phyloP scores from a whole-genome alignment of 805 yeast genomes.

The Metschnikowia proteae region DNA sequence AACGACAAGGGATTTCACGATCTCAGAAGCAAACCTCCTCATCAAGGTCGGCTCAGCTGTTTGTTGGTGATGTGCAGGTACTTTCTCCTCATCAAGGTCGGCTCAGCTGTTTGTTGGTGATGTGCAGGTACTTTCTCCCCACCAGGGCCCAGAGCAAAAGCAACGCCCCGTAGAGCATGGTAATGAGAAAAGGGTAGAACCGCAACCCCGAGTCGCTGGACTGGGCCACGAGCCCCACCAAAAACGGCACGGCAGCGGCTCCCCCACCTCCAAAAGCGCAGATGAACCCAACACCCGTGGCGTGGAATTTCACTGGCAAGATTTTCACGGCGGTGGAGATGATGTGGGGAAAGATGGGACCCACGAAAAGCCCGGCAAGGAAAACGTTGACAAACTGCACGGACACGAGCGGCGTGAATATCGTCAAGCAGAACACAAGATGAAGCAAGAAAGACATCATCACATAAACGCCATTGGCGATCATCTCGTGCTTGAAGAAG shows the following conservation, averaged over 20 bases:
- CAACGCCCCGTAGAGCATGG: constrained; percentile 23
- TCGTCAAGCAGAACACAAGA: constrained; percentile 29
- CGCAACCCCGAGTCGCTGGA: constrained; percentile 30
- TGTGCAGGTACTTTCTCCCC: constrained; percentile 1
- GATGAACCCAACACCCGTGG: constrained; percentile 67
- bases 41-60: neutral
- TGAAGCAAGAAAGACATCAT: constrained; percentile 28
- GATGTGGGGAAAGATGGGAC: constrained; percentile 64
- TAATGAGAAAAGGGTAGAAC: constrained; percentile 30
- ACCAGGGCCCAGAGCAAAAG: constrained; percentile 24
- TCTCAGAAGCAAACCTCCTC: no score
- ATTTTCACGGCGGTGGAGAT: constrained; percentile 60
- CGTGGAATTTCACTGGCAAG: constrained; percentile 57
- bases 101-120: neutral
- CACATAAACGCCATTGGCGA: constrained; percentile 42
- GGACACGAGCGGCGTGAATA: constrained; percentile 21
- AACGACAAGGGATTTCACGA: no score
- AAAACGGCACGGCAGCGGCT: constrained; percentile 69
- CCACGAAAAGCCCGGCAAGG: constrained; percentile 46
- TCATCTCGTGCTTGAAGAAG: constrained; percentile 44
- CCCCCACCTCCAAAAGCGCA: constrained; percentile 83
- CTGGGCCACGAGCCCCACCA: constrained; percentile 50
- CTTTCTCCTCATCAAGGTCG: neutral
- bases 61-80: neutral
- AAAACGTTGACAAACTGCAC: constrained; percentile 36